Conservation (phyloP, 1,284 basidiomycete species). For the Cryptococcus sp. region DNA sequence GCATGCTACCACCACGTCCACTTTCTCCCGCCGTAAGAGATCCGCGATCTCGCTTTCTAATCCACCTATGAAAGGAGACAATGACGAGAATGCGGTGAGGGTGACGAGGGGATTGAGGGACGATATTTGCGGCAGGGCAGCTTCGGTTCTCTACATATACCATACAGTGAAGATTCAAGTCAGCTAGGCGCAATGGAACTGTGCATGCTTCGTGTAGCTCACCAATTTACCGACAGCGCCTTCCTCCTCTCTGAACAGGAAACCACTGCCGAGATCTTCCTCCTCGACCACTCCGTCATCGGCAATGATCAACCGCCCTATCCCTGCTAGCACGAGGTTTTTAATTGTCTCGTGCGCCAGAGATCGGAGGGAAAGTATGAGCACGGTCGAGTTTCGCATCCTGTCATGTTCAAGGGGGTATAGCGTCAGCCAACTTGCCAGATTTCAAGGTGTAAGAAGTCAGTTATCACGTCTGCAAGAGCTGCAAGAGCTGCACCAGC, state of each 20-base stretch:
- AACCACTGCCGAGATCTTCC: constrained; percentile 86
- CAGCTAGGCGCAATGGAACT: constrained; percentile 3
- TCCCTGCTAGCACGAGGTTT: constrained; percentile 69
- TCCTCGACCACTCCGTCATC: constrained; percentile 56
- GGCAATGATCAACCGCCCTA: constrained; percentile 60
- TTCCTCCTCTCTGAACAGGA: constrained; percentile 91
- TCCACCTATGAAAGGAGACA: constrained; percentile 57
- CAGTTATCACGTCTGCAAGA: not conserved
- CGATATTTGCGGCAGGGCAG: constrained; percentile 78
- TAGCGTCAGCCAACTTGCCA: not conserved
- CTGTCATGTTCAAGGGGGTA: constrained; percentile 54
- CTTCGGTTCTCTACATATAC: constrained; percentile 69
- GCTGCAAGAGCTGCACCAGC: constrained; percentile 1
- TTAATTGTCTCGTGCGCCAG: constrained; percentile 95
- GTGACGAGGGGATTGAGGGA: constrained; percentile 89
- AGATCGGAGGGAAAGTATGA: constrained; percentile 78
- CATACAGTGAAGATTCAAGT: constrained; percentile 24
- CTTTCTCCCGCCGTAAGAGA: constrained; percentile 59
- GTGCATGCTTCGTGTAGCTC: constrained; percentile 19
- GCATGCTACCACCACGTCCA: constrained; percentile 81
- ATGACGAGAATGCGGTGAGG: constrained; percentile 64
- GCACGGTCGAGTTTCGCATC: constrained; percentile 90
- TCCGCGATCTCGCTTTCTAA: constrained; percentile 60
- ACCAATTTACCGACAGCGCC: constrained; percentile 76
- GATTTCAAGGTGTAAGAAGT: not conserved